Conservation (phyloP, 441 rosid genomes). For the Hura crepitans region DNA sequence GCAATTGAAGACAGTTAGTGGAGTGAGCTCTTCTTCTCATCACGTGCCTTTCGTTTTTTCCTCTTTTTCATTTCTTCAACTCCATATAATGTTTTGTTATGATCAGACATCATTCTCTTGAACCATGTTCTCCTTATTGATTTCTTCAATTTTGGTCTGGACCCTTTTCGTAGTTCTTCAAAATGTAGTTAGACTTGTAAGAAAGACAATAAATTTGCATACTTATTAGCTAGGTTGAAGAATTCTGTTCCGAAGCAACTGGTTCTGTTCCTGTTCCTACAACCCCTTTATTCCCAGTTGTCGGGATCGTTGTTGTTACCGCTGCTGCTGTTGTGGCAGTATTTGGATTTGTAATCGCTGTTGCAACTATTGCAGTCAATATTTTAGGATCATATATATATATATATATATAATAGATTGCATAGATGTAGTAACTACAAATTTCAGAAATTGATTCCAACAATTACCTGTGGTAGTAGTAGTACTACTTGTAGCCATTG, state of each 20-base stretch:
- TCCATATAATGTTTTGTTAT: constrained; percentile 21
- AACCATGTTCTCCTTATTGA: constrained; percentile 28
- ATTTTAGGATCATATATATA: too few relatives aligned
- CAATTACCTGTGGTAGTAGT: constrained; percentile 35
- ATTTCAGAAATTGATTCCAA: not conserved
- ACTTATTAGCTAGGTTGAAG: constrained; percentile 31
- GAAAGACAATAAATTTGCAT: constrained; percentile 22
- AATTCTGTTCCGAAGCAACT: constrained; percentile 38
- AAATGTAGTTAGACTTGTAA: constrained; percentile 30
- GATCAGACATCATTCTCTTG: constrained; percentile 21
- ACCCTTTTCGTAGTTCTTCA: too few relatives aligned
- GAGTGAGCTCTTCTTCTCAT: constrained; percentile 25
- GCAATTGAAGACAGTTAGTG: constrained; percentile 31
- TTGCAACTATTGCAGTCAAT: constrained; percentile 34
- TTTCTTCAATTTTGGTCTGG: constrained; percentile 16
- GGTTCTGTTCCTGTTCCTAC: constrained; percentile 29
- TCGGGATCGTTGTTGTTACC: constrained; percentile 7
- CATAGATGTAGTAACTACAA: constrained; percentile 2
- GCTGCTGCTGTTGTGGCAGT: too few relatives aligned
- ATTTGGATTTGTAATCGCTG: too few relatives aligned
- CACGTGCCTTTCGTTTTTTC: constrained; percentile 19
- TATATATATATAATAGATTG: not conserved
- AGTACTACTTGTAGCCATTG: constrained; percentile 37
- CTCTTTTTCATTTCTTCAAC: too few relatives aligned
- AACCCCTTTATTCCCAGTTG: constrained; percentile 18